Evolutionary conservation across 2,329 filamentous ascomycete species (phyloP).

Genomic region (Cadophora sp.): DNA sequence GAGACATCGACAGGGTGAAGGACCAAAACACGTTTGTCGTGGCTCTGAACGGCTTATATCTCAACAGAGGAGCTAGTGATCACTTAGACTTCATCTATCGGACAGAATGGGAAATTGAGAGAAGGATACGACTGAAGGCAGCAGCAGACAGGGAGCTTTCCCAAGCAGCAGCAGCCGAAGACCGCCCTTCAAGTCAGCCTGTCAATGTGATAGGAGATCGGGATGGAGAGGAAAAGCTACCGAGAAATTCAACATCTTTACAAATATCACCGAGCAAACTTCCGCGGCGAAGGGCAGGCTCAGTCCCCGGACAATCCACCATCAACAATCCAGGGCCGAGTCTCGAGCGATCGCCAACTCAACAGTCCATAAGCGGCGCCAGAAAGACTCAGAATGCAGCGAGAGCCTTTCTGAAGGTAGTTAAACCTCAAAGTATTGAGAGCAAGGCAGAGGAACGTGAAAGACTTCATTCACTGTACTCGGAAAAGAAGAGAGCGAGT

Average conservation of each 20-base stretch:
- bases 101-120: not conserved
- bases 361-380: not conserved
- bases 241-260: not conserved
- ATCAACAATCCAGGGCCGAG: not conserved
- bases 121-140: not conserved
- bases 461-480: conserved; percentile 12
- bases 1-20: not conserved
- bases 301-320: not conserved
- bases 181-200: not conserved
- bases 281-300: not conserved
- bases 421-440: not conserved
- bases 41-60: not conserved
- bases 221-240: not conserved
- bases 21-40: conserved; percentile 2
- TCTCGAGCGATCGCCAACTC: not conserved
- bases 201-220: not conserved
- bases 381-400: not conserved
- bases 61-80: not conserved
- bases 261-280: conserved; percentile 4
- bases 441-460: not conserved
- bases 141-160: not conserved
- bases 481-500: conserved; percentile 1
- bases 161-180: too few species aligned
- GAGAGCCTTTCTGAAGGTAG: not conserved
- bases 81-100: not conserved